These are phyloP conservation scores for Phlebiopsis flavidoalba DNA, from an alignment of 768 basidiomycete genomes.

Conservation along the genomic window DNA sequence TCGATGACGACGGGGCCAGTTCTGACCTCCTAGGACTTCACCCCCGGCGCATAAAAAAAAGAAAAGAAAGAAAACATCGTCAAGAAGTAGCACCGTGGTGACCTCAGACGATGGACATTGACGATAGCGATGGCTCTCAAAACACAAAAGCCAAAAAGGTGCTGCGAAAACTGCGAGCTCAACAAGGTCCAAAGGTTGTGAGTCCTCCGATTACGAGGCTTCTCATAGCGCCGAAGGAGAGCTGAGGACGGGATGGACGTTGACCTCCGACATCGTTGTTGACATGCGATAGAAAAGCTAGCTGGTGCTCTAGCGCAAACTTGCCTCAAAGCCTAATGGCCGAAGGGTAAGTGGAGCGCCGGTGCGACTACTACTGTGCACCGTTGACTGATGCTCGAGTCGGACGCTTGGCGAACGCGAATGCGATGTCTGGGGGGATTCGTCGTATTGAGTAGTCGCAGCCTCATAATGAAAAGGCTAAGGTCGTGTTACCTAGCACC, in stretches of 20 bases:
- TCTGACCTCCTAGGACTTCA: conserved; percentile 27
- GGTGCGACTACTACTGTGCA: conserved; percentile 25
- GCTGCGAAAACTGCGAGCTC: conserved; percentile 6
- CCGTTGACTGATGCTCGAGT: conserved; percentile 2
- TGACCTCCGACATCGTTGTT: conserved; percentile 17
- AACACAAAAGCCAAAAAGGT: conserved; percentile 16
- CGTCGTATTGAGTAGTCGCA: no score
- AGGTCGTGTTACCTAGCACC: conserved; percentile 19
- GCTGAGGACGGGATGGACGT: conserved; percentile 18
- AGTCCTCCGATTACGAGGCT: conserved; percentile 12
- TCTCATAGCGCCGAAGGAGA: conserved; percentile 13
- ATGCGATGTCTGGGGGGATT: conserved; percentile 16
- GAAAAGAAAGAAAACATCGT: no score
- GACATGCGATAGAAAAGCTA: no score
- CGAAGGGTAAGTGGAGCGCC: conserved; percentile 19
- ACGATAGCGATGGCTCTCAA: conserved; percentile 14
- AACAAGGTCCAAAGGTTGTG: conserved; percentile 7
- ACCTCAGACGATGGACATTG: conserved; percentile 15
- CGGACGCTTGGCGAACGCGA: conserved; percentile 27
- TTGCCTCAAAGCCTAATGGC: conserved; percentile 22
- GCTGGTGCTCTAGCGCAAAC: conserved; percentile 17
- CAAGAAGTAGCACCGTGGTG: conserved; percentile 1
- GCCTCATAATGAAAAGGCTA: conserved; percentile 25
- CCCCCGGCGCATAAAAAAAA: neutral
- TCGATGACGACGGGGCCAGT: conserved; percentile 30